Evolutionary conservation across 169 alveolate genomes (phyloP), one percentile per base, ranked within the genome.

Genomic region (Nephromyces sp.): DNA sequence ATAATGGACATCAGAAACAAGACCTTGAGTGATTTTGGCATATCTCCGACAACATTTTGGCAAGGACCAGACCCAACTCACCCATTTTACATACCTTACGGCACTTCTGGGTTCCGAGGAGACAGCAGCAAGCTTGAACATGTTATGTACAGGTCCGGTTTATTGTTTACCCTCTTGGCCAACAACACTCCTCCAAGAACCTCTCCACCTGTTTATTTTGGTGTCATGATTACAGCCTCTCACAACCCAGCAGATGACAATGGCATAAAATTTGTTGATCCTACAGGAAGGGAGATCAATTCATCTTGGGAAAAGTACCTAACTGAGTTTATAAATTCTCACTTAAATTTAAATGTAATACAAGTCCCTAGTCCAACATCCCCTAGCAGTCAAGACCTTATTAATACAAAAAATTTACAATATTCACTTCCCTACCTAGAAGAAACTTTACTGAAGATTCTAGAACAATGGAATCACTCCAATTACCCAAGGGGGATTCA

Each of bases 221-320:
- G 98, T 24, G 89, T 90, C 32, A 86, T 90, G 92, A 72, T 92
- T 32, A 94, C 97, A n/a, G 97, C 97, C 22, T 86, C 94, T 33
- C 96, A 92, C 79, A 92, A 92, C 70, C 90, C 90, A 2, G 84
- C 68, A 33, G 52, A 57, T 34, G 96, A 92, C 72, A 92, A 94
- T 80, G 96, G 95, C 6, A 77, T 94, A 29, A 94, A 89, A 77
- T 80, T 92, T 29, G 75, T 87, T 15, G 90, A 89, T 27, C 80
- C 77, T 8, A 78, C 84, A 34, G 98, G 98, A 6, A 86, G 86
- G 43, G 90, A 90, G 92, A 73, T 94, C 29, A 69, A 81, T 15
- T 63, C 21, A 5, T 82, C 70, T 32, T 88, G 85, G 80, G 98
- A 94, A 75, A 69, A 77, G 34, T 51, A 72, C 35, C 69, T 72